Conservation (phyloP, 176 grass and related monocot genomes). For the Aegilops sharonensis region DNA sequence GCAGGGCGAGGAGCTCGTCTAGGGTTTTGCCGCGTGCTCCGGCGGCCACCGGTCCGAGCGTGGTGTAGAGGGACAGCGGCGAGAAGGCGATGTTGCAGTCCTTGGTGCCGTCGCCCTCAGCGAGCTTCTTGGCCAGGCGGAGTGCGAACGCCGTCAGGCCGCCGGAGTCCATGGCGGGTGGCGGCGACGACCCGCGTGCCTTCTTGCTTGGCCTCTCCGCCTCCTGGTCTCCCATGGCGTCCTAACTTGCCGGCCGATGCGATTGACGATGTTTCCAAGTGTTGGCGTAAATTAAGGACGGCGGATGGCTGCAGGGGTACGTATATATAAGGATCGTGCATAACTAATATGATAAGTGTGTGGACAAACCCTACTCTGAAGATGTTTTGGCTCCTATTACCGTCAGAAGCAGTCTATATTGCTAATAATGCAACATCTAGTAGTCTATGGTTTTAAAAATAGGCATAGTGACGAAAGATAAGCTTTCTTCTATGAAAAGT, state of each 20-base stretch:
- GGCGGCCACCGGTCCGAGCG: neutral
- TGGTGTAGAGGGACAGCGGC: constrained; percentile 30
- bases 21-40: neutral
- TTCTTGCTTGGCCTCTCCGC: neutral
- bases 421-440: too few species aligned
- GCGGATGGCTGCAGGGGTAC: too few species aligned
- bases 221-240: neutral
- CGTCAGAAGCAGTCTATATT: too few species aligned
- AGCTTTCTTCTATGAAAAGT: too few species aligned
- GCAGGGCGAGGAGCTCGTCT: neutral
- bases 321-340: too few species aligned
- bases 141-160: neutral
- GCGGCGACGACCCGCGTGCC: neutral
- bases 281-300: neutral
- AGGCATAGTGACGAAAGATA: too few species aligned
- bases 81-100: constrained; percentile 33
- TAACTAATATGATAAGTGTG: too few species aligned
- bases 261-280: neutral
- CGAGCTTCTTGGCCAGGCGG: neutral
- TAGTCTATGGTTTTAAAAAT: too few species aligned
- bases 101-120: neutral
- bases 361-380: too few species aligned
- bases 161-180: neutral
- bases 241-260: neutral
- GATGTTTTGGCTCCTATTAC: too few species aligned